Evolutionary conservation across 257 asterid species (phyloP), one percentile per base, ranked within the genome.

Genomic region (Ajuga chamaepitys): DNA sequence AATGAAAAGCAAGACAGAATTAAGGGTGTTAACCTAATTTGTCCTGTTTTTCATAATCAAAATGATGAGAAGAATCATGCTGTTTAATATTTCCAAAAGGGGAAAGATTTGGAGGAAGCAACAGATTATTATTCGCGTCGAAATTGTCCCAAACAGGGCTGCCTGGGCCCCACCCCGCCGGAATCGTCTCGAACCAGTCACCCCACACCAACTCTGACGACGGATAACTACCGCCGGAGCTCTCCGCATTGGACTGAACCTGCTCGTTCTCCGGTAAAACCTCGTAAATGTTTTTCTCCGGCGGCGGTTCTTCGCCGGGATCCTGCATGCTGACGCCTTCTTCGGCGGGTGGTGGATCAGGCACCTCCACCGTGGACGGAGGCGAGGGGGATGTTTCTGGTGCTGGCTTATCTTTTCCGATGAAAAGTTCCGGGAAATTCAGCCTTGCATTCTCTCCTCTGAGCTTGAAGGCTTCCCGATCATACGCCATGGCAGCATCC

Each of bases 401-500:
- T 46, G 14, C 58, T 17, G 30, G 35, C 45, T 45, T 45, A 11
- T 74, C 73, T 73, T 89, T 87, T 0, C 93, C 95, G 28, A 75
- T 41, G 74, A 88, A 91, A 18, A 75, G 85, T 13, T 88, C 92
- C 4, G 98, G 98, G 54, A 91, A 91, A 62, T 91, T 91, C 67
- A 91, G 91, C 75, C 83, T 70, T 0, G 98, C 98, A 45, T 83
- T 91, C 67, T 86, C 96, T 24, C 98, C 98, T 51, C 98, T 60
- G 52, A 91, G 68, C 80, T 85, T 86, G 68, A 78, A 91, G 3
- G 98, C 98, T 76, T 88, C 95, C 1, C 96, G 89, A 58, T 91
- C 98, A 61, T 91, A 91, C 55, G 98, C 96, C 76, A 91, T 3
- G 16, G 98, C 98, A 1, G 98, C 98, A 7, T 91, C 98, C 80